These are phyloP conservation scores for Rhodamnia argentea DNA, from an alignment of 345 rosid genomes.

Conservation along the genomic window DNA sequence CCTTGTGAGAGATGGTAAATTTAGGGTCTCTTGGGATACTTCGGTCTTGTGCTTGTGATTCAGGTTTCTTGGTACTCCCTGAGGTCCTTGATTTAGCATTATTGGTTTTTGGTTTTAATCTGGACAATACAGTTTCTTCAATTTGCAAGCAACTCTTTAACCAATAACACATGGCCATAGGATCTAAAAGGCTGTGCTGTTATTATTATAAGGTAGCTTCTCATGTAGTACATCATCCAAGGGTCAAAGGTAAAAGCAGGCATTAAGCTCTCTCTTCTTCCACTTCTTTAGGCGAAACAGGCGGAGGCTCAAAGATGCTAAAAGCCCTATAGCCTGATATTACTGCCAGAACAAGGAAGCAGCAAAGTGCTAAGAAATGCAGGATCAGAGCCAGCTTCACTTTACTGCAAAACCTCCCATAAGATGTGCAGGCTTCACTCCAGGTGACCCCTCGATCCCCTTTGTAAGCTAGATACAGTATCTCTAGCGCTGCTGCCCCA, in stretches of 20 bases:
- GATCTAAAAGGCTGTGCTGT: neutral
- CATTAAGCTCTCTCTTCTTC: conserved; percentile 3
- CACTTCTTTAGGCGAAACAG: conserved; percentile 17
- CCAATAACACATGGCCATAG: neutral
- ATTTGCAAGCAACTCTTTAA: neutral
- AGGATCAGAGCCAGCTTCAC: conserved; percentile 48
- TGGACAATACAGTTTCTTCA: neutral
- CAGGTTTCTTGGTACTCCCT: neutral
- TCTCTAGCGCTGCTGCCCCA: conserved; percentile 57
- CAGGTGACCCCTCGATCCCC: conserved; percentile 66
- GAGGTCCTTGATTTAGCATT: neutral
- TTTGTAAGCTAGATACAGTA: conserved; percentile 45
- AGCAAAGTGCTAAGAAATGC: conserved; percentile 47
- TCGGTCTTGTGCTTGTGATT: neutral
- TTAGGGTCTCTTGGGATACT: neutral
- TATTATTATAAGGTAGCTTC: neutral
- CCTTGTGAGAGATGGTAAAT: neutral
- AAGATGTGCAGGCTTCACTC: conserved; percentile 71
- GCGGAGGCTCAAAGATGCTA: conserved; percentile 54
- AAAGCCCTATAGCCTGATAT: conserved; percentile 80
- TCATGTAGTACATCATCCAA: neutral
- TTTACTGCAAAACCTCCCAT: conserved; percentile 49
- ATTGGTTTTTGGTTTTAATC: neutral
- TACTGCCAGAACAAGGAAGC: conserved; percentile 47
- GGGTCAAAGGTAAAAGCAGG: neutral